Percentiles rank a stretch among this genome's conserved stretches.
Evolutionary conservation across 108 stramenopile genomes (phyloP).

Genomic region (Discostella pseudostelligera): DNA sequence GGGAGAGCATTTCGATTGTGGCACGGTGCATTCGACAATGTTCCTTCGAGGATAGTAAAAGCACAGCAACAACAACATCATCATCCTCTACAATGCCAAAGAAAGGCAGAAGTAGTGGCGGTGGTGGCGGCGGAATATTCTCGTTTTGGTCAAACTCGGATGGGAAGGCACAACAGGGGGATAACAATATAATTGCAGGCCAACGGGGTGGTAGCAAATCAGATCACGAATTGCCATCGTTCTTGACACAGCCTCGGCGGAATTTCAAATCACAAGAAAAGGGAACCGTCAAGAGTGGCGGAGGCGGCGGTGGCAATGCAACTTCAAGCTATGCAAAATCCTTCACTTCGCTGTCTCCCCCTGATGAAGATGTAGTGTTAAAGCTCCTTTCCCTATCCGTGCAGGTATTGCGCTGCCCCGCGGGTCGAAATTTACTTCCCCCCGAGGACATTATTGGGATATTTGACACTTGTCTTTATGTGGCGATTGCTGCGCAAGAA

Average conservation of each 20-base stretch:
- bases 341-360: neutral
- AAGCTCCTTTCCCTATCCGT: conserved; percentile 73
- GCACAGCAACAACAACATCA: neutral
- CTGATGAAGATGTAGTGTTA: conserved; percentile 74
- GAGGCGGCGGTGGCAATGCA: neutral
- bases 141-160: conserved; percentile 34
- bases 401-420: conserved; percentile 65
- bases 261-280: neutral
- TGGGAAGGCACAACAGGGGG: neutral
- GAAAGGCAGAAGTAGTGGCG: no score
- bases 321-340: neutral
- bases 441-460: conserved; percentile 57
- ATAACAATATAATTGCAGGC: neutral
- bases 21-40: conserved; percentile 63
- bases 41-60: conserved; percentile 57
- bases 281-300: neutral
- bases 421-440: conserved; percentile 24
- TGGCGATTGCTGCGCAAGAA: conserved; percentile 49
- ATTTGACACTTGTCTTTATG: conserved; percentile 75
- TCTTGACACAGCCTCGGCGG: conserved; percentile 28
- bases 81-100: neutral
- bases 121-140: conserved; percentile 3
- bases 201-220: neutral
- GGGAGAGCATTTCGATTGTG: conserved; percentile 54
- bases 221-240: conserved; percentile 20